Base-by-base conservation (phyloP, 805 yeast genomes). In the Myxozyma lipomycoides region DNA sequence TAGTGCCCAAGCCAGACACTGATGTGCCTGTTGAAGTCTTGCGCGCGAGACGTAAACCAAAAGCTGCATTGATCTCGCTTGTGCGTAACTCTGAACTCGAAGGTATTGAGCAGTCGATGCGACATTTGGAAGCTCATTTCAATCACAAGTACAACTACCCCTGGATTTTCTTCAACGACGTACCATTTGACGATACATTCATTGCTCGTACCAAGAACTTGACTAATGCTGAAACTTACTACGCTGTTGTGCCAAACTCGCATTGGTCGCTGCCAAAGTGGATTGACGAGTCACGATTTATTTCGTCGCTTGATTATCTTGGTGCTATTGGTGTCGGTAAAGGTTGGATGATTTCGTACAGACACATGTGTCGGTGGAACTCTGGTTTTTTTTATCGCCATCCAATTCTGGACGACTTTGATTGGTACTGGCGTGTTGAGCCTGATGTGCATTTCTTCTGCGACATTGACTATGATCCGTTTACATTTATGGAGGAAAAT, bases 401-500 rank as follows among this genome's bases (percentile, higher is more conserved):
- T 65, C 79, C 78, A 43, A 68, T 80, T 43, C 64, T 88, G 66
- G 72, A 75, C 51, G 78, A 81, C 41, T 61, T 43, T 26, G 59
- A 61, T 84, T 89, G 83, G 76, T 86, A 86, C 74, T 89, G 96
- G 96, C 81, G 96, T 67, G 89, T 89, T 34, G 96, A 89, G 70
- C 96, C 96, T n/a, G 84, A 79, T 60, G 80, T 82, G 60, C 78
- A 80, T 65, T 76, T 86, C 58, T 79, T 72, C 68, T 88, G 95
- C 71, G 87, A 86, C 66, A 74, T 89, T 51, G 80, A 81, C 61
- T 84, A 84, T 67, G 95, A 87, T 66, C 70, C 86, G 12, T 87
- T 87, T 77, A 76, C 80, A 68, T 86, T 74, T 71, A 84, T 87
- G 95, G 78, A 78, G 61, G 88, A 82, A 64, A 79, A 84, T 67